A percentile compares a stretch with the other conserved stretches of the same genome.
These are phyloP conservation scores for Penicillium robsamsonii DNA, from an alignment of 495 filamentous ascomycete species.

Conservation along the genomic window DNA sequence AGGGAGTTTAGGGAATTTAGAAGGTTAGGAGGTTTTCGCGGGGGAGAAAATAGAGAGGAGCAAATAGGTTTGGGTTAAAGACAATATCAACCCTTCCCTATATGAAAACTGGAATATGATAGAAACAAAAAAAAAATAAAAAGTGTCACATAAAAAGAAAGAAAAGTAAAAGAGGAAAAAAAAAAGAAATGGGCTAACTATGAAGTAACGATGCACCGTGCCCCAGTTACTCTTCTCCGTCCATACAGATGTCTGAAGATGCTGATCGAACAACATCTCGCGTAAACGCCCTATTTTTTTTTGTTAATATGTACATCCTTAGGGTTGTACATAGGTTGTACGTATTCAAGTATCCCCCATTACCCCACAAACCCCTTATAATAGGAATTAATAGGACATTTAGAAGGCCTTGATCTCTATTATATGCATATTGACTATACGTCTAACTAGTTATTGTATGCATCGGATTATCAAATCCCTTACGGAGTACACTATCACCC, in stretches of 20 bases:
- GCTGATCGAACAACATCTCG: constrained; percentile 13
- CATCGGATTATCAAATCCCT: not conserved
- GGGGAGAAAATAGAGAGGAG: too few species aligned
- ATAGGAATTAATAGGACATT: not conserved
- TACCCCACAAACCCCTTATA: not conserved
- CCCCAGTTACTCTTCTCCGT: not conserved
- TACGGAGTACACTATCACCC: not conserved
- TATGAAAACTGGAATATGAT: not conserved
- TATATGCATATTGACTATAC: not conserved
- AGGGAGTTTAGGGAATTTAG: not conserved
- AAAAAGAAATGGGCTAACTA: not conserved
- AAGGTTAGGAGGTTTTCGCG: not conserved
- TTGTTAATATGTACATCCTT: not conserved
- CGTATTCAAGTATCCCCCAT: not conserved
- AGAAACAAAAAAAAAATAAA: constrained; percentile 6
- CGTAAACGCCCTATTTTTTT: not conserved
- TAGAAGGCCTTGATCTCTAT: too few species aligned
- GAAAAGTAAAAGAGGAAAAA: constrained; percentile 7
- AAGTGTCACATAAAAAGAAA: constrained; percentile 3
- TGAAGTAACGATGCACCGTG: constrained; percentile 8
- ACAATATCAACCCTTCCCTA: not conserved
- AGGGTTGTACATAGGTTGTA: not conserved
- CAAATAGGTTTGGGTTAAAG: too few species aligned
- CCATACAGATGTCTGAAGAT: constrained; percentile 16
- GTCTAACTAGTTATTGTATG: too few species aligned